These are phyloP conservation scores for Pyrenophora seminiperda DNA, from an alignment of 2,329 filamentous ascomycete genomes.

Conservation along the genomic window DNA sequence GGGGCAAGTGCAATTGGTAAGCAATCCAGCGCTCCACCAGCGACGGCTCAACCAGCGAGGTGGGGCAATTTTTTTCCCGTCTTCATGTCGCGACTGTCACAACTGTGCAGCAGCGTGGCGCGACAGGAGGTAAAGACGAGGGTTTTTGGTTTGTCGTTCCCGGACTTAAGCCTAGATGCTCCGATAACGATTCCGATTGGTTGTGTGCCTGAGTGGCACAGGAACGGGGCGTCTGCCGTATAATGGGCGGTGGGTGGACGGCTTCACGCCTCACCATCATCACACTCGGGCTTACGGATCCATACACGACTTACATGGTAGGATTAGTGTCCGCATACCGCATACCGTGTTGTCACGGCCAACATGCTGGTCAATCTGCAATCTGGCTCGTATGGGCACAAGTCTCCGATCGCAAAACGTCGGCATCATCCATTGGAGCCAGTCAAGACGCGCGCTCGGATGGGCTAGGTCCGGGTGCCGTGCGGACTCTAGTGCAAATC, in stretches of 20 bases:
- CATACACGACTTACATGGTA: not conserved
- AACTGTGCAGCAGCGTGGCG: too few relatives aligned
- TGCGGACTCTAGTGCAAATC: constrained; percentile 14
- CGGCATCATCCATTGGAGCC: constrained; percentile 2
- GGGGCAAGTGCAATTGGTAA: too few relatives aligned
- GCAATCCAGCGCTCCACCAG: too few relatives aligned
- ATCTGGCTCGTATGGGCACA: constrained; percentile 2
- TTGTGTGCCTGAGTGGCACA: constrained; percentile 14
- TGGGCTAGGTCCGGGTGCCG: constrained; percentile 6
- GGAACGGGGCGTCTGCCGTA: not conserved
- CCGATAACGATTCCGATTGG: constrained; percentile 17
- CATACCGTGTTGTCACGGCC: not conserved
- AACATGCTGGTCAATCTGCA: too few relatives aligned
- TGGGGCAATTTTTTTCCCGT: too few relatives aligned
- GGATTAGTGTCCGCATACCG: constrained; percentile 3
- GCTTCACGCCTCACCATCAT: not conserved
- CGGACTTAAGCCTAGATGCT: too few relatives aligned
- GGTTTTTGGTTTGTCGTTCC: too few relatives aligned
- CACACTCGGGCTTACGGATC: too few relatives aligned
- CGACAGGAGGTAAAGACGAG: too few relatives aligned
- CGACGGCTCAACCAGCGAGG: too few relatives aligned
- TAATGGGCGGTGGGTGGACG: constrained; percentile 5
- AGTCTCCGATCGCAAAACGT: not conserved
- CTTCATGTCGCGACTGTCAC: too few relatives aligned
- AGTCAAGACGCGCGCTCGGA: constrained; percentile 4